These are phyloP conservation scores for Coemansia sp. DNA, from an alignment of 192 early-diverging fungal species.

Conservation along the genomic window DNA sequence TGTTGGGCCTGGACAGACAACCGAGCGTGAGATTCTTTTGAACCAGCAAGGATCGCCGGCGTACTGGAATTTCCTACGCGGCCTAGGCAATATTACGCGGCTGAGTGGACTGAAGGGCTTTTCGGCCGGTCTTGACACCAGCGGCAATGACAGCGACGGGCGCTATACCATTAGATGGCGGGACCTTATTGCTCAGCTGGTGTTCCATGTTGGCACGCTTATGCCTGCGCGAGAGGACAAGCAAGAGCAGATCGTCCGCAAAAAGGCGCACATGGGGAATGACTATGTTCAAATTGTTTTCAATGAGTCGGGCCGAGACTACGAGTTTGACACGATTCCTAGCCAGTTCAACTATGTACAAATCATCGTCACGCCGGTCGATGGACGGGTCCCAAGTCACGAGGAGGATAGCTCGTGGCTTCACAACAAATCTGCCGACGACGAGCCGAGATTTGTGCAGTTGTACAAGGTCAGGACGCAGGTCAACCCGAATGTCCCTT, in stretches of 20 bases:
- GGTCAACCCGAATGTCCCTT: slow-evolving; percentile 72
- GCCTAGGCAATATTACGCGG: slow-evolving; percentile 70
- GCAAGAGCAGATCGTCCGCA: slow-evolving; percentile 77
- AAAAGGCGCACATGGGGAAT: slow-evolving; percentile 97
- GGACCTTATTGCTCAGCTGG: slow-evolving; percentile 79
- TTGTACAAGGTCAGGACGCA: slow-evolving; percentile 65
- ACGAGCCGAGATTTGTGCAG: slow-evolving; percentile 7
- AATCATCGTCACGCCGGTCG: slow-evolving; percentile 86
- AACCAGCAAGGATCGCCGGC: slow-evolving; percentile 81
- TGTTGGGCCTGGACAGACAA: slow-evolving; percentile 78
- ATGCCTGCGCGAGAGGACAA: slow-evolving; percentile 76
- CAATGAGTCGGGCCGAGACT: slow-evolving; percentile 81
- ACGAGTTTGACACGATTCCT: slow-evolving; percentile 85
- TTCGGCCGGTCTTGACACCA: slow-evolving; percentile 84
- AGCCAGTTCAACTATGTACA: slow-evolving; percentile 96
- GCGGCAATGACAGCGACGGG: slow-evolving; percentile 76
- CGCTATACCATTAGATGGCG: slow-evolving; percentile 75
- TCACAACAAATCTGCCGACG: slow-evolving; percentile 1
- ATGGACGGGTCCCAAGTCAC: slow-evolving; percentile 57
- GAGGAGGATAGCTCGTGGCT: slow-evolving; percentile 52
- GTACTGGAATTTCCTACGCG: slow-evolving; percentile 82
- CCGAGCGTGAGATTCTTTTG: slow-evolving; percentile 81
- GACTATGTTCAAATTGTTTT: slow-evolving; percentile 93
- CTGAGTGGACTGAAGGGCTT: slow-evolving; percentile 66
- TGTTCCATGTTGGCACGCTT: slow-evolving; percentile 91